Evolutionary conservation across 192 early-diverging fungal species (phyloP).

Genomic region (Rhizoclosmatium globosum): DNA sequence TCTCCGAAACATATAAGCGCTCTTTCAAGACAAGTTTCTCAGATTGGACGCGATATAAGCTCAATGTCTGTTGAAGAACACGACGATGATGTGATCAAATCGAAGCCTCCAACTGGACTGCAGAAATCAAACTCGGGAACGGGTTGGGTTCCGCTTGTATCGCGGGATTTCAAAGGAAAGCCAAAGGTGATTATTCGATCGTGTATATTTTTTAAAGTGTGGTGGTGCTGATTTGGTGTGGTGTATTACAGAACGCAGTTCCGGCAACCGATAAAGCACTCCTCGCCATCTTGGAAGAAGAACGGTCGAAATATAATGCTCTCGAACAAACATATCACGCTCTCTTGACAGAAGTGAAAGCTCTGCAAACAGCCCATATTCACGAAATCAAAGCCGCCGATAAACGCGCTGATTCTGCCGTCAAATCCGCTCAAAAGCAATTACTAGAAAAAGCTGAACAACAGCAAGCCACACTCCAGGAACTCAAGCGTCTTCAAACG

Average conservation of each 20-base stretch:
- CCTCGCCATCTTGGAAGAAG: slow-evolving; percentile 56
- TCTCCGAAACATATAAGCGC: background rate
- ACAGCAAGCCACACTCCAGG: slow-evolving; percentile 22
- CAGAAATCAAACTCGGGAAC: slow-evolving; percentile 4
- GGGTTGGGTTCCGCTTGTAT: slow-evolving; percentile 29
- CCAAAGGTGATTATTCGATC: slow-evolving; percentile 20
- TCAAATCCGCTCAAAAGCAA: slow-evolving; percentile 47
- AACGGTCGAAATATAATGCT: slow-evolving; percentile 49
- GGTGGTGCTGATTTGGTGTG: no score
- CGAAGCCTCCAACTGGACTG: background rate
- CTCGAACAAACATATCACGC: slow-evolving; percentile 61
- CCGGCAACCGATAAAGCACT: slow-evolving; percentile 54
- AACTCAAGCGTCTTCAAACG: slow-evolving; percentile 42
- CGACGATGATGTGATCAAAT: background rate
- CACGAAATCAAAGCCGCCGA: slow-evolving; percentile 55
- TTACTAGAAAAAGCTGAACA: slow-evolving; percentile 53
- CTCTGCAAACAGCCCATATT: slow-evolving; percentile 55
- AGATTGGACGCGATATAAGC: slow-evolving; percentile 13
- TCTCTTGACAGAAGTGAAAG: slow-evolving; percentile 57
- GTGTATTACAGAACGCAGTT: slow-evolving; percentile 25
- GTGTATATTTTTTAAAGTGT: background rate
- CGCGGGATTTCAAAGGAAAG: slow-evolving; percentile 37
- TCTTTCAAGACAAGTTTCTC: slow-evolving; percentile 19
- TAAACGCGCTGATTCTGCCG: slow-evolving; percentile 35
- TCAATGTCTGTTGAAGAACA: background rate